These are phyloP conservation scores for Ascosphaera aggregata DNA, from an alignment of 2,329 filamentous ascomycete genomes.

Conservation along the genomic window DNA sequence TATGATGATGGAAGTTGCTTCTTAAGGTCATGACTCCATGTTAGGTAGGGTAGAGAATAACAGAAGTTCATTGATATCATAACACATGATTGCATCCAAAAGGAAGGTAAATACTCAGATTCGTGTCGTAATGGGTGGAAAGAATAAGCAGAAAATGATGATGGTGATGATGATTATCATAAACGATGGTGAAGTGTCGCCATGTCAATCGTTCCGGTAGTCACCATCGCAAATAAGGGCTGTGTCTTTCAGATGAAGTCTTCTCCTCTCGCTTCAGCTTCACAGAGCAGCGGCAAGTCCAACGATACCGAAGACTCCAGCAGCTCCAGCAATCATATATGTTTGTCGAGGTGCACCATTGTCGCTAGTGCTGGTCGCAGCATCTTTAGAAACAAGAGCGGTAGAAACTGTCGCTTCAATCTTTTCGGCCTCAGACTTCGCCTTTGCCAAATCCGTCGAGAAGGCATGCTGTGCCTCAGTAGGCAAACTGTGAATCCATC, in stretches of 20 bases:
- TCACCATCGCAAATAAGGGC: background rate
- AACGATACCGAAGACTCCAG: constrained; percentile 4
- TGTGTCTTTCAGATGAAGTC: background rate
- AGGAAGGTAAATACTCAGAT: too few relatives aligned
- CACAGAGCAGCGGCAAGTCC: constrained; percentile 7
- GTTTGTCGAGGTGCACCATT: constrained; percentile 4
- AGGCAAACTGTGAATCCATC: constrained; percentile 6
- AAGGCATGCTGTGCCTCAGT: constrained; percentile 2
- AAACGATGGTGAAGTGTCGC: background rate
- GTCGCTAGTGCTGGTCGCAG: background rate
- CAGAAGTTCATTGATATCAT: too few relatives aligned
- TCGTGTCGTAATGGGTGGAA: too few relatives aligned
- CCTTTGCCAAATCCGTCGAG: constrained; percentile 2
- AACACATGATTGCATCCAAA: too few relatives aligned
- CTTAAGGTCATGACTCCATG: too few relatives aligned
- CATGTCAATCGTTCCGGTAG: background rate
- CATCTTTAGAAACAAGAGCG: background rate
- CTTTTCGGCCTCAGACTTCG: background rate
- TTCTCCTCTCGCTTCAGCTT: background rate
- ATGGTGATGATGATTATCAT: background rate
- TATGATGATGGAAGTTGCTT: too few relatives aligned
- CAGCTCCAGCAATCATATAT: constrained; percentile 6
- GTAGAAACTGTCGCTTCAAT: constrained; percentile 1
- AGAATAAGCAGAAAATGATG: background rate
- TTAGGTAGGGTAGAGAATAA: too few relatives aligned